Evolutionary conservation across 306 rosid genomes (phyloP).

Genomic region (Hylodesmum podocarpum): DNA sequence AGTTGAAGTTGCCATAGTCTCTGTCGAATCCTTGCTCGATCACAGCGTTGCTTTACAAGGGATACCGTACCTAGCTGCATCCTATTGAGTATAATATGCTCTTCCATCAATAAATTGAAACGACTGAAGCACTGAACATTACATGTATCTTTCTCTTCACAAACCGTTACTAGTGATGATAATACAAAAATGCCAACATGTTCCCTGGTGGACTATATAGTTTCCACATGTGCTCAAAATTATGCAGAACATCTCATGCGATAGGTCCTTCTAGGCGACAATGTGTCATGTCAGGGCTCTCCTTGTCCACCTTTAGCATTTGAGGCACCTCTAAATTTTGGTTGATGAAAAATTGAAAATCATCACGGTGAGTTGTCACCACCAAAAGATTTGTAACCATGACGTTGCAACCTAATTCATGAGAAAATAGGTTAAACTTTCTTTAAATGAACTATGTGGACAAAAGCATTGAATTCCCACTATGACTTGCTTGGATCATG

Average conservation of each 20-base stretch:
- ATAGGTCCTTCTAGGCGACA: constrained; percentile 46
- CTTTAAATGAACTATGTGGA: not conserved
- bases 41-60: not conserved
- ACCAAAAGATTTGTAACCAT: not conserved
- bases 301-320: not conserved
- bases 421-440: not conserved
- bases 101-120: constrained; percentile 54
- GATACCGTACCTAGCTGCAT: no score
- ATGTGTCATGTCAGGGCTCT: constrained; percentile 47
- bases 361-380: not conserved
- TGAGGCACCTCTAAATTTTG: not conserved
- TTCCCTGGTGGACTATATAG: no score
- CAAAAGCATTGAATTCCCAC: not conserved
- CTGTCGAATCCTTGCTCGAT: not conserved
- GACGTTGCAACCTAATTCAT: not conserved
- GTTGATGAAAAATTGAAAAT: not conserved
- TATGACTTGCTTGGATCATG: not conserved
- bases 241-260: constrained; percentile 55
- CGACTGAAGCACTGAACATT: constrained; percentile 38
- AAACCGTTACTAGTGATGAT: constrained; percentile 24
- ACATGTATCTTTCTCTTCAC: constrained; percentile 42
- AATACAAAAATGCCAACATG: constrained; percentile 20
- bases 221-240: constrained; percentile 56
- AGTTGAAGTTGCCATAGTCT: not conserved
- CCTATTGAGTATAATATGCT: not conserved